phyloP scores from a whole-genome alignment of 1,284 basidiomycete species.

The Trametes hirsuta region DNA sequence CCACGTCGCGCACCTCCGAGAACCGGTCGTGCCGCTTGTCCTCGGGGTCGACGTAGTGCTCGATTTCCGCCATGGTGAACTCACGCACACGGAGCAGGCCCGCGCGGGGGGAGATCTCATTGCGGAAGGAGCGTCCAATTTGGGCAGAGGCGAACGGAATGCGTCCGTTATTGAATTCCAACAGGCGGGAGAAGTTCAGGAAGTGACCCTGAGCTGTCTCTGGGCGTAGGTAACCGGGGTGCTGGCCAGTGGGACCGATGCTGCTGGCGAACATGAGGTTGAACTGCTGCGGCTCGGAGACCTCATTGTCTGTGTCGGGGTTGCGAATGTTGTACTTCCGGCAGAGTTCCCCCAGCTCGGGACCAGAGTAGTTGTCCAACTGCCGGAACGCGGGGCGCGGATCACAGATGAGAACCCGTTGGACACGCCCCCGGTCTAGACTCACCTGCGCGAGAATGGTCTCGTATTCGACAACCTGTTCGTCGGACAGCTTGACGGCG shows the following conservation, averaged over 20 bases:
- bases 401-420: conserved; percentile 13
- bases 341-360: conserved; percentile 89
- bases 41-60: conserved; percentile 96
- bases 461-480: conserved; percentile 80
- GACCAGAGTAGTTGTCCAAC: conserved; percentile 96
- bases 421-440: conserved; percentile 14
- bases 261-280: conserved; percentile 99
- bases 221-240: conserved; percentile 95
- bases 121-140: conserved; percentile 96
- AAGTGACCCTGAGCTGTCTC: conserved; percentile 99
- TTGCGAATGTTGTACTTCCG: conserved; percentile 84
- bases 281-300: conserved; percentile 93
- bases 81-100: conserved; percentile 97
- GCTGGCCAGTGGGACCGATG: conserved; percentile 97
- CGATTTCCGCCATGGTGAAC: conserved; percentile 99
- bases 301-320: conserved; percentile 92
- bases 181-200: conserved; percentile 95
- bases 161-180: conserved; percentile 98
- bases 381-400: conserved; percentile 5
- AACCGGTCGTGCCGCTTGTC: conserved; percentile 92
- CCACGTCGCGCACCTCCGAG: conserved; percentile 77
- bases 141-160: conserved; percentile 98
- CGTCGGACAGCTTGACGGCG: conserved; percentile 81
- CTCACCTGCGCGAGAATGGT: conserved; percentile 82
- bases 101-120: conserved; percentile 97